Base-by-base conservation (phyloP, 2,329 filamentous ascomycete species). In the Hyphodiscus sp. region DNA sequence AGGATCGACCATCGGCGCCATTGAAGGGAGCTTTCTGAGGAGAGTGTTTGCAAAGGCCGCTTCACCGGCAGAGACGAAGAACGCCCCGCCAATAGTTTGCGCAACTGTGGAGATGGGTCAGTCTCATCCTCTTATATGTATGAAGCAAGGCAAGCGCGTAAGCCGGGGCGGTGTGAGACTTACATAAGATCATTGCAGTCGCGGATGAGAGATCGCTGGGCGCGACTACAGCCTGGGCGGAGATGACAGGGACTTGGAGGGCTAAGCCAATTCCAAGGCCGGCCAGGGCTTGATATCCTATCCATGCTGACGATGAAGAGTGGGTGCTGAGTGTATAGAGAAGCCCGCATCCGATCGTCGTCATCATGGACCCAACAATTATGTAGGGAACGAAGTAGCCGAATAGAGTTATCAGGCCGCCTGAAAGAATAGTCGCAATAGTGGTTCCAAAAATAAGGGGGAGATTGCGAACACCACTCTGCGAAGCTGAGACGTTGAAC, bases 201-300 rank as follows among this genome's bases (percentile, higher is more conserved):
- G 70, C 71, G 20, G 74, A 70, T 2, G 74, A 68, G 16, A 79
- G 67, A 57, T 79, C 77, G 29, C 65, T 59, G 4, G 74, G 63
- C 1, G 63, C 56, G 2, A 73, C 67, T 11, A 69, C 68, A 3
- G 67, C 64, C 62, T 73, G 69, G 2, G 61, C 66, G 4, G 69
- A 65, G 49, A 73, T 68, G 50, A 70, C 63, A 18, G 70, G 67
- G 20, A 70, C 62, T 51, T 73, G 71, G 71, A 86, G 78, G 6
- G 78, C 77, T 20, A 79, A 69, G 2, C 82, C 82, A 3, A 79
- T 71, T 23, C 80, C 81, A 1, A 81, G 68, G 30, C 80, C 81
- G 18, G 73, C 69, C 20, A 84, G 63, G 43, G 79, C 75, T 63
- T 82, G 80, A 65, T 78, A 82, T 18, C 79, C 79, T 57, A 83